Percentiles rank a stretch among this genome's conserved stretches.
Evolutionary conservation across 805 yeast species (phyloP).

Genomic region (Starmerella vitae): DNA sequence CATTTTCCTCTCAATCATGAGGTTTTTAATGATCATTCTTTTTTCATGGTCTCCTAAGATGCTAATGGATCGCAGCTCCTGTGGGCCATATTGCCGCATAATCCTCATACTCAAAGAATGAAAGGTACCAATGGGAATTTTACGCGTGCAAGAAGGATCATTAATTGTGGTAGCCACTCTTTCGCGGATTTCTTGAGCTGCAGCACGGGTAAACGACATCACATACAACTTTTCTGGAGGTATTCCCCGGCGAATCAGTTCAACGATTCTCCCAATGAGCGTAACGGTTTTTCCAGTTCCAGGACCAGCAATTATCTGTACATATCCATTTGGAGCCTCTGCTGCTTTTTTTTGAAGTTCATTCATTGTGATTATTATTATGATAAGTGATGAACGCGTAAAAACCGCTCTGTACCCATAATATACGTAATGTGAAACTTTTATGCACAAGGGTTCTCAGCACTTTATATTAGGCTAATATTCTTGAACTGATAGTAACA

Average conservation of each 20-base stretch:
- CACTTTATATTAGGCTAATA: no score
- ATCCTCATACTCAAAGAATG: slow-evolving; percentile 67
- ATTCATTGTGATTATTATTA: no score
- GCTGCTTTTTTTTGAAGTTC: slow-evolving; percentile 36
- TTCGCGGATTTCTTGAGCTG: slow-evolving; percentile 72
- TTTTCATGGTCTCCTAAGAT: slow-evolving; percentile 59
- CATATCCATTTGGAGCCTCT: slow-evolving; percentile 30
- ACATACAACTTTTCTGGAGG: slow-evolving; percentile 57
- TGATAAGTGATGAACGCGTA: no score
- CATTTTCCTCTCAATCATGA: neutral
- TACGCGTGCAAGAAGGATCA: slow-evolving; percentile 21
- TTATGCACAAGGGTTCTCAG: no score
- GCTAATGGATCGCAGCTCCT: slow-evolving; percentile 30
- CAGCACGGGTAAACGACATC: slow-evolving; percentile 87
- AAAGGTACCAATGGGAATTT: slow-evolving; percentile 69
- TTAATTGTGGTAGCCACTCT: slow-evolving; percentile 32
- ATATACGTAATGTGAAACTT: no score
- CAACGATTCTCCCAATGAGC: slow-evolving; percentile 63
- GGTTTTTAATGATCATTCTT: slow-evolving; percentile 4
- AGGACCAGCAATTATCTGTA: slow-evolving; percentile 51
- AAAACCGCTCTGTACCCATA: no score
- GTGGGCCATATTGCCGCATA: slow-evolving; percentile 41
- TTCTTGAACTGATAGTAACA: no score
- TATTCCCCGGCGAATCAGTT: slow-evolving; percentile 40
- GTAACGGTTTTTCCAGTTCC: slow-evolving; percentile 77